A percentile compares a stretch with the other conserved stretches of the same genome.
Evolutionary conservation across 352 stramenopile genomes (phyloP).

Genomic region (Pythium chondricola): DNA sequence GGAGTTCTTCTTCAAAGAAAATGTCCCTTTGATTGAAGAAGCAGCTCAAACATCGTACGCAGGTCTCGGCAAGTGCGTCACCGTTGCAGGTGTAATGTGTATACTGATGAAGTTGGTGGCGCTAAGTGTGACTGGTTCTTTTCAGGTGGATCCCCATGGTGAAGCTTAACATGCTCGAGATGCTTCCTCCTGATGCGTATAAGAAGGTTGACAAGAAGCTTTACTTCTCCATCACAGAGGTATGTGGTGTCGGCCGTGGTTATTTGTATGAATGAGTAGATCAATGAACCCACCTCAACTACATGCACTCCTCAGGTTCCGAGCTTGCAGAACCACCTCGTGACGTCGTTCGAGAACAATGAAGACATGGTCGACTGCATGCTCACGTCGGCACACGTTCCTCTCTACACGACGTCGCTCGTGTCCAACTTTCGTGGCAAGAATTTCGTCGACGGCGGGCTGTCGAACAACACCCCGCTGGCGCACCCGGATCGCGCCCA

Average conservation of each 20-base stretch:
- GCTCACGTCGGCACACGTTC: conserved; percentile 65
- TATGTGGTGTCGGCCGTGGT: conserved; percentile 6
- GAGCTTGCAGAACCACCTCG: conserved; percentile 55
- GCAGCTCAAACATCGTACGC: conserved; percentile 48
- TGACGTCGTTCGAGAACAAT: conserved; percentile 67
- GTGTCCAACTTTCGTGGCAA: conserved; percentile 60
- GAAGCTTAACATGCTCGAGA: conserved; percentile 51
- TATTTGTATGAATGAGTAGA: too few relatives aligned
- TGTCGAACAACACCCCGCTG: conserved; percentile 68
- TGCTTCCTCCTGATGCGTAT: conserved; percentile 63
- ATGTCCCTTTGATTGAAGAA: conserved; percentile 64
- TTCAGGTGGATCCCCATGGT: conserved; percentile 71
- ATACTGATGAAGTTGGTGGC: not conserved
- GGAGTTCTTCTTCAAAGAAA: conserved; percentile 83
- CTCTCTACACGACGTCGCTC: conserved; percentile 66
- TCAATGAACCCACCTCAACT: not conserved
- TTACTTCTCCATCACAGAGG: conserved; percentile 76
- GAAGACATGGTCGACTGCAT: conserved; percentile 83
- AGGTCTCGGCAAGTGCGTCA: conserved; percentile 48
- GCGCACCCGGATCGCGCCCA: conserved; percentile 43
- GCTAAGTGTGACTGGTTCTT: not conserved
- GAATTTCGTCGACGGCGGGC: conserved; percentile 61
- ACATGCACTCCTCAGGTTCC: conserved; percentile 23
- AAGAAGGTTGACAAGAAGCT: conserved; percentile 51
- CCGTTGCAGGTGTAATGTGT: not conserved